A percentile compares a stretch with the other conserved stretches of the same genome.
Evolutionary conservation across 208 protist species (phyloP).

Genomic region (Leishmania braziliensis): DNA sequence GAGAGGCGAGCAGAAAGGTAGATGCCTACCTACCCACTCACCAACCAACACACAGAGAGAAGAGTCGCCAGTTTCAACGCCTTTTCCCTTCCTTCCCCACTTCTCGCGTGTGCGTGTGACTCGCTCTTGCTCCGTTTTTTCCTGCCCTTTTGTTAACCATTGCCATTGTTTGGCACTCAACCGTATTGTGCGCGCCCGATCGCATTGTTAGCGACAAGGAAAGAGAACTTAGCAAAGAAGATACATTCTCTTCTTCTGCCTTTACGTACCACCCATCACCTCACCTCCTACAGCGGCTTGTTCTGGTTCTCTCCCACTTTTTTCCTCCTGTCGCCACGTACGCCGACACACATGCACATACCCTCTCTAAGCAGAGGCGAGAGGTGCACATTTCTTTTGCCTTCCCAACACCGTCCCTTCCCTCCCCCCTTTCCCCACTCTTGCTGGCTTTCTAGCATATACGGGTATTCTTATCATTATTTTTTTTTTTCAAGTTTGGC

Average conservation of each 20-base stretch:
- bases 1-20: neutral
- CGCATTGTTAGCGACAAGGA: neutral
- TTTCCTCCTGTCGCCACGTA: neutral
- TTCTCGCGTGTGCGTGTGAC: neutral
- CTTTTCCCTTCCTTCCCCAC: neutral
- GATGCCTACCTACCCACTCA: neutral
- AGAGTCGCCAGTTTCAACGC: neutral
- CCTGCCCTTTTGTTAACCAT: neutral
- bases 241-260: neutral
- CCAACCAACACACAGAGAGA: neutral
- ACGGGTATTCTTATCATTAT: neutral
- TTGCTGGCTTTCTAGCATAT: neutral
- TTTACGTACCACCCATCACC: slow-evolving; percentile 4
- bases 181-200: neutral
- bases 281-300: neutral
- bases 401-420: neutral
- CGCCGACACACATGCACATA: neutral
- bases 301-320: neutral
- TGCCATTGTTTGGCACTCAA: neutral
- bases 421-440: neutral
- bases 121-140: too few relatives aligned
- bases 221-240: neutral
- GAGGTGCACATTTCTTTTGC: slow-evolving; percentile 4
- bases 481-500: neutral
- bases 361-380: neutral